Evolutionary conservation across 768 basidiomycete species (phyloP).

Genomic region (Tephrocybe sp.): DNA sequence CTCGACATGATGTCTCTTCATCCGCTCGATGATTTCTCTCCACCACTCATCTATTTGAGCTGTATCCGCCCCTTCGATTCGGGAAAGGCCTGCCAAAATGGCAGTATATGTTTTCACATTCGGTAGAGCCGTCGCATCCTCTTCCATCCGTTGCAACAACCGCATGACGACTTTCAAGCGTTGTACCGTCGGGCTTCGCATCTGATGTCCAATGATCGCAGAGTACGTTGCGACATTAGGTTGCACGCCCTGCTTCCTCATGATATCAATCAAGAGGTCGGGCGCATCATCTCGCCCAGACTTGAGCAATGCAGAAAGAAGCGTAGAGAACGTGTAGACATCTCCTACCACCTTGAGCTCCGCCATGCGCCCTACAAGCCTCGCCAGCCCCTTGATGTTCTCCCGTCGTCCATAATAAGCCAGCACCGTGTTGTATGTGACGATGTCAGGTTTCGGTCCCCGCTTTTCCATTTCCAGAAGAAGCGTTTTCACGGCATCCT

Average conservation of each 20-base stretch:
- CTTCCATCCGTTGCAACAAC: slow-evolving; percentile 79
- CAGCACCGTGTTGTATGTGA: slow-evolving; percentile 83
- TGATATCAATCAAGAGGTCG: slow-evolving; percentile 62
- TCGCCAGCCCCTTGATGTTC: slow-evolving; percentile 62
- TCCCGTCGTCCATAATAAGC: slow-evolving; percentile 60
- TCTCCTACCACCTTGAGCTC: slow-evolving; percentile 63
- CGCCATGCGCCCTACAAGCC: slow-evolving; percentile 57
- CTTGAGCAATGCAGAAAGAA: slow-evolving; percentile 76
- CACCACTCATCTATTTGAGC: slow-evolving; percentile 45
- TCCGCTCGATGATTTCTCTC: slow-evolving; percentile 51
- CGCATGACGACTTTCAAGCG: slow-evolving; percentile 63
- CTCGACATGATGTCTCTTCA: slow-evolving; percentile 53
- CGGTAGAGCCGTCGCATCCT: slow-evolving; percentile 45
- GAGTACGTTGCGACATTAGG: slow-evolving; percentile 79
- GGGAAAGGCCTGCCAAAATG: slow-evolving; percentile 71
- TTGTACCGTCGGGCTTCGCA: slow-evolving; percentile 52
- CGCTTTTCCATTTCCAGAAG: slow-evolving; percentile 41
- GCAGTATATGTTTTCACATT: slow-evolving; percentile 86
- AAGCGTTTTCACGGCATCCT: slow-evolving; percentile 39
- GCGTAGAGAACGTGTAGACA: slow-evolving; percentile 83
- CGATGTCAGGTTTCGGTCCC: slow-evolving; percentile 67
- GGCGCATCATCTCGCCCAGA: slow-evolving; percentile 68
- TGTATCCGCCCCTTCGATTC: slow-evolving; percentile 49
- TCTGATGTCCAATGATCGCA: slow-evolving; percentile 75
- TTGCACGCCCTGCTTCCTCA: slow-evolving; percentile 72